A percentile compares a stretch with the other conserved stretches of the same genome.
Evolutionary conservation across 805 yeast genomes (phyloP).

Genomic region (Torulaspora microellipsoides): DNA sequence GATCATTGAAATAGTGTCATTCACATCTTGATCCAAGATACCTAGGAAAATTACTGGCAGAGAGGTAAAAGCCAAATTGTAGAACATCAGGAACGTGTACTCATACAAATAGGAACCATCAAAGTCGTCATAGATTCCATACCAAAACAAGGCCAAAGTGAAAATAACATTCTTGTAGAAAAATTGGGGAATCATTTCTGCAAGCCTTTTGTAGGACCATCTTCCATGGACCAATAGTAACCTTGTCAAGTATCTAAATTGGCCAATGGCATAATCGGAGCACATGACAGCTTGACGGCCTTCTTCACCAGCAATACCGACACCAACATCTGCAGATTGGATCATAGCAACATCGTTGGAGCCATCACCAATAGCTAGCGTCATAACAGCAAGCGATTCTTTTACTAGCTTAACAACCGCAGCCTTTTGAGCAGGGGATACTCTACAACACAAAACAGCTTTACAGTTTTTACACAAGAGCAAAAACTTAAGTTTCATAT

Average conservation of each 20-base stretch:
- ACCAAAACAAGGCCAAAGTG: slow-evolving; percentile 74
- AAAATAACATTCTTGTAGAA: slow-evolving; percentile 76
- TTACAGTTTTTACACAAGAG: slow-evolving; percentile 73
- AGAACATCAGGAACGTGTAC: slow-evolving; percentile 75
- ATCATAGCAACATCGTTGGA: slow-evolving; percentile 90
- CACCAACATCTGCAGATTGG: slow-evolving; percentile 82
- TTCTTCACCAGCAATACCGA: slow-evolving; percentile 89
- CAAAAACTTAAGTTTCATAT: slow-evolving; percentile 53
- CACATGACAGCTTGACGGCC: slow-evolving; percentile 89
- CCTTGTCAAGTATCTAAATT: slow-evolving; percentile 66
- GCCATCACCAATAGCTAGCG: slow-evolving; percentile 85
- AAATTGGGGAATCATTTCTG: slow-evolving; percentile 81
- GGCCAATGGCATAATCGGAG: slow-evolving; percentile 82
- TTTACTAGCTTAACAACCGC: slow-evolving; percentile 78
- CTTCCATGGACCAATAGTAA: slow-evolving; percentile 74
- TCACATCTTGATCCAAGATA: slow-evolving; percentile 76
- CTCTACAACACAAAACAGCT: slow-evolving; percentile 82
- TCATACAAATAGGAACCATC: slow-evolving; percentile 79
- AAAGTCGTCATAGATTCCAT: slow-evolving; percentile 65
- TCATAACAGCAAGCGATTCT: slow-evolving; percentile 70
- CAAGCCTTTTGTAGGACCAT: slow-evolving; percentile 78
- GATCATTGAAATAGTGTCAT: slow-evolving; percentile 58
- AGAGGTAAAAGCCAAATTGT: slow-evolving; percentile 78
- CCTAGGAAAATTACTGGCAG: slow-evolving; percentile 75
- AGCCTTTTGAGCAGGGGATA: slow-evolving; percentile 84